Evolutionary conservation across 306 rosid genomes (phyloP).

Genomic region (Cucurbita pepo): DNA sequence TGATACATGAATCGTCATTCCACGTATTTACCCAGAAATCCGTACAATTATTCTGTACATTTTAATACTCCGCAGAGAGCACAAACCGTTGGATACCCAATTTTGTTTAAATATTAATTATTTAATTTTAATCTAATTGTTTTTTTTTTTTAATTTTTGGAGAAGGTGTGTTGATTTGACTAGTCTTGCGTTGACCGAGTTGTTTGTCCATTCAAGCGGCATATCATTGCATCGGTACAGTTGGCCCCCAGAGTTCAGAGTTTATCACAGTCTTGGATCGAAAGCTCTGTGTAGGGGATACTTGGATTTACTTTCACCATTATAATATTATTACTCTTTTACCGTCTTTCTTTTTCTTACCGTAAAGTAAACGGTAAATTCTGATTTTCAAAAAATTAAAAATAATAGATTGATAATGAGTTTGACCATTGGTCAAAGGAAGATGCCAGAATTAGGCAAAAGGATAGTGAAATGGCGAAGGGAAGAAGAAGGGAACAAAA

Average conservation of each 20-base stretch:
- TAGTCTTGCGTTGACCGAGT: not conserved
- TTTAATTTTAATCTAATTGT: too few species aligned
- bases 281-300: not conserved
- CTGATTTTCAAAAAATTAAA: too few species aligned
- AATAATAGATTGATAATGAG: too few species aligned
- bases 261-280: not conserved
- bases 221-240: not conserved
- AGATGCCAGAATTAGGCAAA: not conserved
- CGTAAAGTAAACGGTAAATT: not conserved
- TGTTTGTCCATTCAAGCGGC: not conserved
- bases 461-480: not conserved
- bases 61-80: too few species aligned
- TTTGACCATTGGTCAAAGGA: not conserved
- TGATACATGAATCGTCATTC: too few species aligned
- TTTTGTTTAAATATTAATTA: too few species aligned
- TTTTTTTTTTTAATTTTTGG: too few species aligned
- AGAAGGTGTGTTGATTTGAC: not conserved
- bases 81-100: too few species aligned
- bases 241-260: not conserved
- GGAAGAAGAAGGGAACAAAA: too few species aligned
- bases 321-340: too few species aligned
- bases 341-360: not conserved
- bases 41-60: too few species aligned
- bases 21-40: too few species aligned
- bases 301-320: not conserved